These are phyloP conservation scores for Pythium sp. DNA, from an alignment of 352 stramenopile species.

Conservation along the genomic window DNA sequence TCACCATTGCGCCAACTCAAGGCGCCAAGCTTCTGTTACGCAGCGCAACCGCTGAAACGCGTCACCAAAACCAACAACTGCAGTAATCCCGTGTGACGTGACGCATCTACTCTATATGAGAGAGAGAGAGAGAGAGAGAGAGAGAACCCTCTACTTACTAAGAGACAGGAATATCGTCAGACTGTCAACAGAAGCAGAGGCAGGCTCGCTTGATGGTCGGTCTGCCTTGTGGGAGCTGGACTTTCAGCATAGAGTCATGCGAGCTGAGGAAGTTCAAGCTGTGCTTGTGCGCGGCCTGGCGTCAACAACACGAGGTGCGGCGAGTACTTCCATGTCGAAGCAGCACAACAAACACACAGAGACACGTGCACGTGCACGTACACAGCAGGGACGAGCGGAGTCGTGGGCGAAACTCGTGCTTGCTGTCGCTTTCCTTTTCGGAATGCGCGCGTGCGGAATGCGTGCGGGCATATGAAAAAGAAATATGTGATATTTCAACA, in stretches of 20 bases:
- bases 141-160: no score
- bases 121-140: no score
- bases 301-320: neutral
- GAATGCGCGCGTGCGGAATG: neutral
- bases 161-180: no score
- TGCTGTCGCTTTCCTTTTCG: neutral
- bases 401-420: neutral
- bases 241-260: neutral
- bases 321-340: neutral
- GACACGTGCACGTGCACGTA: neutral
- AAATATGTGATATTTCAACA: neutral
- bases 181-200: neutral
- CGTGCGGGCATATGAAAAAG: neutral
- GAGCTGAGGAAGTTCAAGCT: neutral
- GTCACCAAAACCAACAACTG: no score
- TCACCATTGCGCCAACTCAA: no score
- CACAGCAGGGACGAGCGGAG: neutral
- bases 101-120: no score
- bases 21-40: no score
- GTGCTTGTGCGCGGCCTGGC: neutral
- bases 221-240: neutral
- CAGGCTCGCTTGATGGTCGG: no score
- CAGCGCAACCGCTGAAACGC: no score
- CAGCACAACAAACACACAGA: neutral
- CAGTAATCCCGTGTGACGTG: no score